Conservation (phyloP, 176 grass and related monocot species). For the Zizania latifolia region DNA sequence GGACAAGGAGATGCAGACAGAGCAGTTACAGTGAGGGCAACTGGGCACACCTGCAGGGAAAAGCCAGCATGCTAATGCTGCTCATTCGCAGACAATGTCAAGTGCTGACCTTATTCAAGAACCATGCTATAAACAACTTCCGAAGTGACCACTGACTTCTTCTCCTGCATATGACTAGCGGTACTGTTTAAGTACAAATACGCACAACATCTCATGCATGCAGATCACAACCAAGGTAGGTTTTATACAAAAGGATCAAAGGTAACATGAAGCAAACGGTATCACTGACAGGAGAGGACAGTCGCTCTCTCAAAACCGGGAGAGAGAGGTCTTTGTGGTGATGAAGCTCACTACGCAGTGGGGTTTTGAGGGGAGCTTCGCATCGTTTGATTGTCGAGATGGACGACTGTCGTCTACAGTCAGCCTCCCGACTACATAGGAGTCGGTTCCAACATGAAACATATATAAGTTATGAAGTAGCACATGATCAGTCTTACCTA, state of each 20-base stretch:
- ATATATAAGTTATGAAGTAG: neutral
- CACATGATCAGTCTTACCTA: neutral
- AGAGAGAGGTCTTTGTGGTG: too few relatives aligned
- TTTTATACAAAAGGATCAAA: too few relatives aligned
- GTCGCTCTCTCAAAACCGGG: too few relatives aligned
- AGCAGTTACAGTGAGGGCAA: neutral
- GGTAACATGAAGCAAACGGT: neutral
- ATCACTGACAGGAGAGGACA: too few relatives aligned
- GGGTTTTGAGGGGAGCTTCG: too few relatives aligned
- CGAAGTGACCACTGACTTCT: neutral
- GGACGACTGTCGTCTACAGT: too few relatives aligned
- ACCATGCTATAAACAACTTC: slow-evolving; percentile 17
- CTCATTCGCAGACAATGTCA: slow-evolving; percentile 5
- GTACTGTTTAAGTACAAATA: neutral
- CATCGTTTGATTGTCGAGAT: too few relatives aligned
- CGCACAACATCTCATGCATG: neutral
- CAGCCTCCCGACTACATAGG: too few relatives aligned
- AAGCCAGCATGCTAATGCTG: neutral
- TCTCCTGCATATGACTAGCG: neutral
- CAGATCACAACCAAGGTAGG: neutral
- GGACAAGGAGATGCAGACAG: slow-evolving; percentile 19
- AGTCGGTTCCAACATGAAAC: neutral
- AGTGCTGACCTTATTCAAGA: neutral
- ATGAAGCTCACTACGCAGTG: too few relatives aligned
- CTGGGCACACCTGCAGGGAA: neutral